Conservation (phyloP, 768 basidiomycete genomes). For the Gymnopilus dilepis region DNA sequence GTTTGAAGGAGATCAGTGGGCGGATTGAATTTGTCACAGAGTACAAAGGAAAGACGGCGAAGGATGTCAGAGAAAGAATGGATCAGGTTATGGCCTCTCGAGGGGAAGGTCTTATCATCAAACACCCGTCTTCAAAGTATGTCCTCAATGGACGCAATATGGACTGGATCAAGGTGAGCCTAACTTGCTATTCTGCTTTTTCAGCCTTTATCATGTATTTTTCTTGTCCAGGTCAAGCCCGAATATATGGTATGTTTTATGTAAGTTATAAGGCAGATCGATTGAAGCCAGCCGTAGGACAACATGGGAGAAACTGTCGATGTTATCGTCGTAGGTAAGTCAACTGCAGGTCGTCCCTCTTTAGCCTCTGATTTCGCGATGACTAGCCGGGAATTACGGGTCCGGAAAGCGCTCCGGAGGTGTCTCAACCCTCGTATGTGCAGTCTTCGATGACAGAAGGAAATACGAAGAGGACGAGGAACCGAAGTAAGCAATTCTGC, state of each 20-base stretch:
- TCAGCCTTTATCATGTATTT: not conserved
- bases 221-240: conserved; percentile 66
- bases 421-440: conserved; percentile 89
- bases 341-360: not conserved
- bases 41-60: conserved; percentile 74
- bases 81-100: conserved; percentile 82
- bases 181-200: not conserved
- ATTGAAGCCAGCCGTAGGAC: conserved; percentile 52
- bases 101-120: conserved; percentile 94
- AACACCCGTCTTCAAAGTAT: conserved; percentile 83
- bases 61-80: conserved; percentile 82
- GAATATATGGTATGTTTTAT: conserved; percentile 74
- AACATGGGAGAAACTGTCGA: conserved; percentile 94
- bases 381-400: conserved; percentile 86
- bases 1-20: conserved; percentile 72
- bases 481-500: conserved; percentile 53
- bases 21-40: conserved; percentile 81
- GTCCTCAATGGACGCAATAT: conserved; percentile 84
- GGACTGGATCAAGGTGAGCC: conserved; percentile 90
- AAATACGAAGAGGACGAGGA: conserved; percentile 61
- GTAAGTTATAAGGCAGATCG: not conserved
- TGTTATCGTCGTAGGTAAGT: conserved; percentile 84
- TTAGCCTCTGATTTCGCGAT: conserved; percentile 4
- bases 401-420: conserved; percentile 85
- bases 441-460: conserved; percentile 79